Conservation (phyloP, 352 stramenopile genomes). For the Pythium aphanidermatum region DNA sequence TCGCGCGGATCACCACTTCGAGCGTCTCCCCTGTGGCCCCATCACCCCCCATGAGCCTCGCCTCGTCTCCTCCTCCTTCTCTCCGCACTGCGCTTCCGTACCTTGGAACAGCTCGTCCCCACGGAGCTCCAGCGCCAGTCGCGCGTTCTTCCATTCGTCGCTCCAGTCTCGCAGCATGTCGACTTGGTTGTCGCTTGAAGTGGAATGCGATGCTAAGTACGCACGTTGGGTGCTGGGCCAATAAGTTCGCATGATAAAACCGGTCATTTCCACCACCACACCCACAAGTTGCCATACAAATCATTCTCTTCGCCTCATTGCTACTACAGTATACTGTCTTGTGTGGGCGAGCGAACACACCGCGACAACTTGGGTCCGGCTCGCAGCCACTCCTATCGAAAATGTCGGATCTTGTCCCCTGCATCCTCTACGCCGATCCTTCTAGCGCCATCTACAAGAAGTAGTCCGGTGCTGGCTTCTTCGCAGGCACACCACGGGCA, state of each 20-base stretch:
- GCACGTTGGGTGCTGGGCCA: neutral
- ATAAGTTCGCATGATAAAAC: constrained; percentile 7
- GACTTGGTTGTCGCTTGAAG: neutral
- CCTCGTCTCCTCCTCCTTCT: too few relatives aligned
- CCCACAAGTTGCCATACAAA: neutral
- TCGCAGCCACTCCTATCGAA: constrained; percentile 14
- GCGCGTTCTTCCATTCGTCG: constrained; percentile 62
- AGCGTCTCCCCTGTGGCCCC: constrained; percentile 10
- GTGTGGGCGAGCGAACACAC: neutral
- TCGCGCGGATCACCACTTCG: constrained; percentile 4
- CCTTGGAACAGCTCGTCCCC: constrained; percentile 57
- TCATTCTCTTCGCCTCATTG: constrained; percentile 1
- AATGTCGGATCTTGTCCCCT: neutral
- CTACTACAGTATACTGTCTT: constrained; percentile 12
- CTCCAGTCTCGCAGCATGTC: constrained; percentile 47
- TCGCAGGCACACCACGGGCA: constrained; percentile 93
- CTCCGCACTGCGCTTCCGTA: constrained; percentile 10
- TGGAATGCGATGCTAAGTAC: constrained; percentile 2
- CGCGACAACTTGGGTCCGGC: neutral
- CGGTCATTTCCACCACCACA: too few relatives aligned
- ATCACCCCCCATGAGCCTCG: too few relatives aligned
- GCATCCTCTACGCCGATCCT: neutral
- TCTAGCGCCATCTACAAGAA: constrained; percentile 91
- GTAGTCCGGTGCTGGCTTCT: constrained; percentile 98
- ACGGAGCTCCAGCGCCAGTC: constrained; percentile 44